These are phyloP conservation scores for Nakazawaea laoshanensis DNA, from an alignment of 805 yeast species.

Conservation along the genomic window DNA sequence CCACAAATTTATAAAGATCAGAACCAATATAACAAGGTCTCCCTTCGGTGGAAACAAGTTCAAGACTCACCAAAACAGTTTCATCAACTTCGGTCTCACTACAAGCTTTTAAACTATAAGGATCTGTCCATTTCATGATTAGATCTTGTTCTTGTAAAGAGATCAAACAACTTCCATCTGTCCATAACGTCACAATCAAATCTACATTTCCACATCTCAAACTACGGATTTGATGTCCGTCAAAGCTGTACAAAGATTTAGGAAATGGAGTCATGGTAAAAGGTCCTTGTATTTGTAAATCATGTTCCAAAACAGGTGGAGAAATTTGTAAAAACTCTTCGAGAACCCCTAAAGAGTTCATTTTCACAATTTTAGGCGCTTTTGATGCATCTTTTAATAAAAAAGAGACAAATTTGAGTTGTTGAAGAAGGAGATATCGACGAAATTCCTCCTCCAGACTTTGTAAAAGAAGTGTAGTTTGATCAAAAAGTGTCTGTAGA, in stretches of 20 bases:
- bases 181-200: slow-evolving; percentile 14
- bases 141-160: slow-evolving; percentile 23
- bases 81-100: no score
- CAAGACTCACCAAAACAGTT: no score
- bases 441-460: slow-evolving; percentile 12
- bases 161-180: slow-evolving; percentile 18
- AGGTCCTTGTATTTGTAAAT: slow-evolving; percentile 40
- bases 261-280: slow-evolving; percentile 47
- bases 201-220: slow-evolving; percentile 18
- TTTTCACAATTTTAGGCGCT: not conserved
- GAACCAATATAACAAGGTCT: no score
- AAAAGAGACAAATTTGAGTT: slow-evolving; percentile 26
- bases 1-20: not conserved
- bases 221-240: slow-evolving; percentile 26
- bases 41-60: no score
- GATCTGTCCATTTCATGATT: slow-evolving; percentile 28
- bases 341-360: slow-evolving; percentile 1
- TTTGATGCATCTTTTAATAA: slow-evolving; percentile 15
- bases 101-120: no score
- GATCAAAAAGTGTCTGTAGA: slow-evolving; percentile 23
- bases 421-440: slow-evolving; percentile 19
- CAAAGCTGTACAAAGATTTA: slow-evolving; percentile 36
- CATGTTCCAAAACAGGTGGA: not conserved
- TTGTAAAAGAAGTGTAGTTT: slow-evolving; percentile 20
- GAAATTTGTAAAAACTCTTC: not conserved